Percentiles rank a stretch among this genome's conserved stretches.
phyloP scores from a whole-genome alignment of 352 stramenopile species.

The Globisporangium lucens region DNA sequence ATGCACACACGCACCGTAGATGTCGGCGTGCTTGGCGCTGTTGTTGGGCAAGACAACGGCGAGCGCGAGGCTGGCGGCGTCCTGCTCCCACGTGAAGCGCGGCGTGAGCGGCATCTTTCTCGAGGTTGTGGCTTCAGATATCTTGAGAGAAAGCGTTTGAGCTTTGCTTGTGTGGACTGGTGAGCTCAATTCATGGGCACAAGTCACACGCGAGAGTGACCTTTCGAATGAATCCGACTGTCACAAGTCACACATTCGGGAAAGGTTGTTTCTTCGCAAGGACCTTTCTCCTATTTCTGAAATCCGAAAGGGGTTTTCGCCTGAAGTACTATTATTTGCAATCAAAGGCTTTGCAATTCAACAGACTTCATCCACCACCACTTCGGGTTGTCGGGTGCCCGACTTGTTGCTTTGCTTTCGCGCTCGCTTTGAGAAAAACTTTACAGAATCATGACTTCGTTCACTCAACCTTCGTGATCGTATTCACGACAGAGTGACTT shows the following conservation, averaged over 20 bases:
- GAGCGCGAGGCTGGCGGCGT: conserved; percentile 43
- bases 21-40: conserved; percentile 45
- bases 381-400: background rate
- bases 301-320: no score
- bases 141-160: no score
- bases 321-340: background rate
- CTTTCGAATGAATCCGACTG: no score
- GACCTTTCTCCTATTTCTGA: no score
- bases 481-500: conserved; percentile 2
- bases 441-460: background rate
- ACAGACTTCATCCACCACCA: background rate
- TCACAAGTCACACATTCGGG: no score
- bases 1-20: conserved; percentile 49
- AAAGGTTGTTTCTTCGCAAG: no score
- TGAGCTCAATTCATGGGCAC: no score
- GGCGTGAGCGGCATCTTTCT: conserved; percentile 59
- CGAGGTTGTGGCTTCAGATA: background rate
- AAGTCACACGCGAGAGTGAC: no score
- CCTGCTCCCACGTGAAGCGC: conserved; percentile 65
- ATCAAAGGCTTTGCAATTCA: background rate
- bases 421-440: background rate
- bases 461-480: background rate
- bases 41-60: conserved; percentile 49
- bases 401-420: background rate
- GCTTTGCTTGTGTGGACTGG: no score